These are phyloP conservation scores for Leccinum obscurum DNA, from an alignment of 768 basidiomycete genomes.

Conservation along the genomic window DNA sequence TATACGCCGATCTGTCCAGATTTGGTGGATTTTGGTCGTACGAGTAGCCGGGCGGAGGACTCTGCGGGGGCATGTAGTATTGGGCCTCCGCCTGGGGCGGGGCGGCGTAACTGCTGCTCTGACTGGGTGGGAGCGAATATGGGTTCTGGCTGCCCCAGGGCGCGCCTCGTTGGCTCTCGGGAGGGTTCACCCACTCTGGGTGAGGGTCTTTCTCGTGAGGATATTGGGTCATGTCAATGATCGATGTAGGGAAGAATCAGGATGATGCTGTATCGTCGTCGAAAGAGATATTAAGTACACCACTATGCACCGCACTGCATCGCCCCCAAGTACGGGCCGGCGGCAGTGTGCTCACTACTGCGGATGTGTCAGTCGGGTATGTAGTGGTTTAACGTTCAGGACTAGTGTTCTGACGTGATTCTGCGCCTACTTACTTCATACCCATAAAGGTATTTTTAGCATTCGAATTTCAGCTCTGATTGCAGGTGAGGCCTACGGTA, in stretches of 20 bases:
- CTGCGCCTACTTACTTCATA: too few species aligned
- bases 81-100: slow-evolving; percentile 1
- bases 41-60: slow-evolving; percentile 15
- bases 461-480: too few species aligned
- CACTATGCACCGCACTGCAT: background rate
- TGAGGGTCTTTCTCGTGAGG: slow-evolving; percentile 29
- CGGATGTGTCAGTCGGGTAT: too few species aligned
- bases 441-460: too few species aligned
- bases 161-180: background rate
- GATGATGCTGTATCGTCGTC: background rate
- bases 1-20: background rate
- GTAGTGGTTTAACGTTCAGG: too few species aligned
- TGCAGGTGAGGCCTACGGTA: too few species aligned
- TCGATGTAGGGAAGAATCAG: background rate
- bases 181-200: slow-evolving; percentile 13
- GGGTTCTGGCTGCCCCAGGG: slow-evolving; percentile 14
- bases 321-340: too few species aligned
- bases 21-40: slow-evolving; percentile 9
- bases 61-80: slow-evolving; percentile 6
- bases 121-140: background rate
- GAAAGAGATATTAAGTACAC: background rate
- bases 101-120: background rate
- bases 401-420: too few species aligned
- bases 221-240: slow-evolving; percentile 18
- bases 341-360: too few species aligned